Evolutionary conservation across 2,329 filamentous ascomycete genomes (phyloP).

Genomic region (Harringtonia lauricola): DNA sequence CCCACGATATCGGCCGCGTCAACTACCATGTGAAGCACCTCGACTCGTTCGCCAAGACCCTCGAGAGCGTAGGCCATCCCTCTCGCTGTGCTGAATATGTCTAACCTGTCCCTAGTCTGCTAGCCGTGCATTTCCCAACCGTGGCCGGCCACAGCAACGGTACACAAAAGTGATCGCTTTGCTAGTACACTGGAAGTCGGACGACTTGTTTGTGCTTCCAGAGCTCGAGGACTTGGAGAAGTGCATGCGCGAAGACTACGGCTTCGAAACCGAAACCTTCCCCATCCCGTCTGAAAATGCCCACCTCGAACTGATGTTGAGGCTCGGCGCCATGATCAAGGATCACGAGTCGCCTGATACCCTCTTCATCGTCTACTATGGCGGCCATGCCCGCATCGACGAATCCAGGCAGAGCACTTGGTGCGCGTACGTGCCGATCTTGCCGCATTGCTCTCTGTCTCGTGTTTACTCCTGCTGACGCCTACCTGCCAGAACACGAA

Average conservation of each 20-base stretch:
- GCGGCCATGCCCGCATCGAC: conserved; percentile 48
- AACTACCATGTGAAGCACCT: conserved; percentile 48
- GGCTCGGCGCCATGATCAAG: conserved; percentile 44
- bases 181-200: conserved; percentile 45
- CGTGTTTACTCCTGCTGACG: too few species aligned
- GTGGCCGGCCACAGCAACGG: conserved; percentile 37
- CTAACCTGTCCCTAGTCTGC: conserved; percentile 28
- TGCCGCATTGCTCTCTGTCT: neutral
- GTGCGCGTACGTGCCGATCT: conserved; percentile 35
- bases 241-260: conserved; percentile 42
- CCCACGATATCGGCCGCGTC: conserved; percentile 46
- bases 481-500: conserved; percentile 30
- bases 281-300: conserved; percentile 47
- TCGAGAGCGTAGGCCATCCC: conserved; percentile 38
- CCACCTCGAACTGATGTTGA: conserved; percentile 47
- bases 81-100: neutral
- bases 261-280: conserved; percentile 46
- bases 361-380: conserved; percentile 47
- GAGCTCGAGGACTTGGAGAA: conserved; percentile 46
- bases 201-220: conserved; percentile 46
- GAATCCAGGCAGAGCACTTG: conserved; percentile 49
- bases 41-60: conserved; percentile 39
- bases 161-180: conserved; percentile 45
- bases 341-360: conserved; percentile 41
- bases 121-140: conserved; percentile 44